A percentile compares a stretch with the other conserved stretches of the same genome.
Conservation (phyloP, 2,329 filamentous ascomycete species). For the Peltaster fructicola region DNA sequence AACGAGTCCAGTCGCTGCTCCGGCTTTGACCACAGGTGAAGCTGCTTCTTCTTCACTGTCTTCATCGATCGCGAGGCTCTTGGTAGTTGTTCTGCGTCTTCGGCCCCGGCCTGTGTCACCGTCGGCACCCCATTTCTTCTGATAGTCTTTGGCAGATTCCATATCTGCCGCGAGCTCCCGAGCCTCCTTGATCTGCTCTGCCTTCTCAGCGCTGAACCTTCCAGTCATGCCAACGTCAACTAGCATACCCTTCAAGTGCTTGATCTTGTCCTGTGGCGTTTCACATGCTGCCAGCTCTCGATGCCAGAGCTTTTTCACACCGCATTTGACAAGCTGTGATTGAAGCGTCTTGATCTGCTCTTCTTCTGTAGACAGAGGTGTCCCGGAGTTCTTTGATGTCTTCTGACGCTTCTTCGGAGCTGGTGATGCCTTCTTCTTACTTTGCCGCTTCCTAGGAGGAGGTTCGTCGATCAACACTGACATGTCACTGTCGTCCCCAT, state of each 20-base stretch:
- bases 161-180: slow-evolving; percentile 72
- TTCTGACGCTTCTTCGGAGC: slow-evolving; percentile 17
- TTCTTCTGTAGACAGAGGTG: slow-evolving; percentile 42
- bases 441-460: slow-evolving; percentile 39
- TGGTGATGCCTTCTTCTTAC: slow-evolving; percentile 20
- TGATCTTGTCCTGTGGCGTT: slow-evolving; percentile 61
- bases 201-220: slow-evolving; percentile 69
- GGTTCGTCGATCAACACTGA: slow-evolving; percentile 66
- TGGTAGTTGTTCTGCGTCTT: slow-evolving; percentile 6
- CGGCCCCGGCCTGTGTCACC: slow-evolving; percentile 7
- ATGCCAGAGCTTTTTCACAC: slow-evolving; percentile 80
- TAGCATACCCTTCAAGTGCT: slow-evolving; percentile 63
- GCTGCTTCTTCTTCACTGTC: no score
- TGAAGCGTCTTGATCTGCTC: slow-evolving; percentile 79
- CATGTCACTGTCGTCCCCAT: slow-evolving; percentile 39
- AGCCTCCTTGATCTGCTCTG: slow-evolving; percentile 69
- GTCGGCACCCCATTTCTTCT: slow-evolving; percentile 61
- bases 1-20: no score
- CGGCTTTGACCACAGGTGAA: no score
- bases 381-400: slow-evolving; percentile 11
- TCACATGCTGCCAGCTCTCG: slow-evolving; percentile 63
- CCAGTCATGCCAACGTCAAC: slow-evolving; percentile 74
- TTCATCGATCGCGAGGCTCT: slow-evolving; percentile 8
- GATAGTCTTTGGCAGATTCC: slow-evolving; percentile 68
- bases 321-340: slow-evolving; percentile 73